Evolutionary conservation across 257 asterid species (phyloP).

Genomic region (Solanum dulcamara): DNA sequence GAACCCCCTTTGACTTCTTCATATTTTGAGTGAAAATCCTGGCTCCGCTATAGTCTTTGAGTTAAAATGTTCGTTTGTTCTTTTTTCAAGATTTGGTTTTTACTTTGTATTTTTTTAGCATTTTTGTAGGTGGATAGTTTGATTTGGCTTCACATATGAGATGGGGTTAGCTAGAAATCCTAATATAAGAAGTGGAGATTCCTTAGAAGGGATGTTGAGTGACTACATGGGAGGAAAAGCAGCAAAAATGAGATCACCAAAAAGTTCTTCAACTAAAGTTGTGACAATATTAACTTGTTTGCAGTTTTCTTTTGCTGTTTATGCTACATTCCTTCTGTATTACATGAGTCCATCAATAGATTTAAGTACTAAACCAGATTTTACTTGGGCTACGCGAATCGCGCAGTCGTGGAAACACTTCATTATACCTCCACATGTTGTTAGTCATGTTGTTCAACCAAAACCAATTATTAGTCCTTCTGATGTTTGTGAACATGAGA

Average conservation of each 20-base stretch:
- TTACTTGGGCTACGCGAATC: conserved; percentile 58
- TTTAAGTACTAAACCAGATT: conserved; percentile 51
- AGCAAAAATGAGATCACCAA: conserved; percentile 22
- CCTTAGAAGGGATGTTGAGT: conserved; percentile 61
- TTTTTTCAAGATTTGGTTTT: background rate
- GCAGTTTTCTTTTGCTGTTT: conserved; percentile 78
- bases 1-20: too few species aligned
- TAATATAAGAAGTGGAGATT: conserved; percentile 44
- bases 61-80: background rate
- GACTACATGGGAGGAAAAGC: conserved; percentile 55
- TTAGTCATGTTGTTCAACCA: conserved; percentile 22
- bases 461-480: conserved; percentile 1
- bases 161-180: conserved; percentile 36
- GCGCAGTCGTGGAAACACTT: conserved; percentile 61
- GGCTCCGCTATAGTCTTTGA: background rate
- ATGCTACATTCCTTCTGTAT: conserved; percentile 73
- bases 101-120: background rate
- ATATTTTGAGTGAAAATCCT: background rate
- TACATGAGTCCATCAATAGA: conserved; percentile 75
- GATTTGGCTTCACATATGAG: background rate
- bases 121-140: background rate
- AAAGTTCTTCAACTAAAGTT: conserved; percentile 29
- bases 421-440: conserved; percentile 44
- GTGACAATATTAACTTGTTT: conserved; percentile 62
- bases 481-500: conserved; percentile 63